Conservation (phyloP, 768 basidiomycete genomes). For the Baorangia bicolor region DNA sequence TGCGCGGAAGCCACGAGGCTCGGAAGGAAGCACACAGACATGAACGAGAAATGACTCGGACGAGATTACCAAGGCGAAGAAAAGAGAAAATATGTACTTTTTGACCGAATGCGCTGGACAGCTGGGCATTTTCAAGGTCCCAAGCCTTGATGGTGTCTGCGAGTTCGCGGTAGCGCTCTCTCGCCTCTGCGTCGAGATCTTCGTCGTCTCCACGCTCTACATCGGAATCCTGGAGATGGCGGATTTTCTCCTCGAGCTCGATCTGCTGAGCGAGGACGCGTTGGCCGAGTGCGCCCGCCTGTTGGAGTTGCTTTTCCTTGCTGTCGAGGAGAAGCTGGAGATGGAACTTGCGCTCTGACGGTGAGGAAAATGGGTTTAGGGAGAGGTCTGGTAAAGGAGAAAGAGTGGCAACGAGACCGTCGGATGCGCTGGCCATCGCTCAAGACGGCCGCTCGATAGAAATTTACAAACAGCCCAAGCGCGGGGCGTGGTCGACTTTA, state of each 20-base stretch:
- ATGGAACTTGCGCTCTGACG: constrained; percentile 61
- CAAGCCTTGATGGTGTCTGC: constrained; percentile 71
- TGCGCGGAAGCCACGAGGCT: constrained; percentile 17
- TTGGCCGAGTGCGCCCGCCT: constrained; percentile 90
- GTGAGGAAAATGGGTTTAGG: constrained; percentile 42
- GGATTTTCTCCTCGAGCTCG: constrained; percentile 87
- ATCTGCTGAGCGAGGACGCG: constrained; percentile 91
- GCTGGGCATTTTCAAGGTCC: constrained; percentile 76
- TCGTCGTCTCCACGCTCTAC: constrained; percentile 63
- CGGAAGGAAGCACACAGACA: constrained; percentile 10
- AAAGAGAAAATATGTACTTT: constrained; percentile 47
- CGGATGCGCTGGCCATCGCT: constrained; percentile 43
- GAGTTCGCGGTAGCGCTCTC: constrained; percentile 73
- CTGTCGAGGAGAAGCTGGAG: constrained; percentile 74
- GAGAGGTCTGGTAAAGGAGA: constrained; percentile 45
- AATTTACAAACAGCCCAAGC: constrained; percentile 7
- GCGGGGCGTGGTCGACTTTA: background rate
- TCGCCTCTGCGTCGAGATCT: constrained; percentile 63
- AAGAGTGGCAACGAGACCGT: constrained; percentile 32
- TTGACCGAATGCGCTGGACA: constrained; percentile 65
- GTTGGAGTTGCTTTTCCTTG: constrained; percentile 91
- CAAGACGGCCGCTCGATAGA: constrained; percentile 15
- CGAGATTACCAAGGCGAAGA: background rate
- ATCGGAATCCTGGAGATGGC: constrained; percentile 73
- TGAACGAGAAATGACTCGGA: constrained; percentile 5